These are phyloP conservation scores for Suillus sp. DNA, from an alignment of 768 basidiomycete species.

Conservation along the genomic window DNA sequence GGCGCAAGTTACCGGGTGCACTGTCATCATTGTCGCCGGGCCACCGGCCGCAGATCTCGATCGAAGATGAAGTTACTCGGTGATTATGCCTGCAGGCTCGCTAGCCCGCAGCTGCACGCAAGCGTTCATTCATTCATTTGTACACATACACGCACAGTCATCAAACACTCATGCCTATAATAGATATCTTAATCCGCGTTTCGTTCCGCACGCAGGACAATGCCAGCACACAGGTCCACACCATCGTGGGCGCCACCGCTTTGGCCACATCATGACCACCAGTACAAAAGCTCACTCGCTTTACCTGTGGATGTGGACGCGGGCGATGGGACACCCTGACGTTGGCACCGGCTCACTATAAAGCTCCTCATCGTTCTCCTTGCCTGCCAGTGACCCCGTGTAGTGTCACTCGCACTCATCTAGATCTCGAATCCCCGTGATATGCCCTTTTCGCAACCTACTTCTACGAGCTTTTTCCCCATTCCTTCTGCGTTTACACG, in stretches of 20 bases:
- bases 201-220: conserved; percentile 4
- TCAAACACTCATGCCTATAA: background rate
- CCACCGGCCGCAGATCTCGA: background rate
- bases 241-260: conserved; percentile 6
- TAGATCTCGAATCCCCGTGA: background rate
- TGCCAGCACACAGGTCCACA: conserved; percentile 8
- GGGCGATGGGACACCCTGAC: background rate
- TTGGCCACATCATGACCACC: background rate
- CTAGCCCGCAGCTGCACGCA: conserved; percentile 5
- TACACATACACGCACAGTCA: background rate
- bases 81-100: conserved; percentile 4
- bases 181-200: conserved; percentile 1
- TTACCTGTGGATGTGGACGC: background rate
- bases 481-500: background rate
- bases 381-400: background rate
- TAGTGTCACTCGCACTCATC: background rate
- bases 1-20: background rate
- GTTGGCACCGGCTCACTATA: background rate
- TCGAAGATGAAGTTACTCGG: background rate
- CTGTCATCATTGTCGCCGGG: background rate
- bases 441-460: background rate
- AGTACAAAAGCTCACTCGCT: conserved; percentile 3
- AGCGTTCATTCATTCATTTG: conserved; percentile 1
- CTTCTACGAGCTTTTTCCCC: background rate
- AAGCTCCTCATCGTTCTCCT: conserved; percentile 4